phyloP scores from a whole-genome alignment of 2,329 filamentous ascomycete genomes.

The Plenodomus tracheiphilus region DNA sequence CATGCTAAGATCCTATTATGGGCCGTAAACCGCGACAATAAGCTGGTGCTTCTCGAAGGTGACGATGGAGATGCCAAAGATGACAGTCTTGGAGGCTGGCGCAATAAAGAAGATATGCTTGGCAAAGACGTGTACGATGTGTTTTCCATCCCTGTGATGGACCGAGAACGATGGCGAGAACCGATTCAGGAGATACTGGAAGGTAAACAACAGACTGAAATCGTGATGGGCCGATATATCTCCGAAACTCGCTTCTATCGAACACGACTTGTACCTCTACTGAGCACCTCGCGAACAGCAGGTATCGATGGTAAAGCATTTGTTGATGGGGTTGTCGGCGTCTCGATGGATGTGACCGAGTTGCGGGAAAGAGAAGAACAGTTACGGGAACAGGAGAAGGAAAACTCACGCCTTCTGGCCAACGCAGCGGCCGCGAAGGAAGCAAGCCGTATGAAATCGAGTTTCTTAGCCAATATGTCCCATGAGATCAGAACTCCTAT shows the following conservation, averaged over 20 bases:
- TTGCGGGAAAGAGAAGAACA: constrained; percentile 67
- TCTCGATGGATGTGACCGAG: constrained; percentile 80
- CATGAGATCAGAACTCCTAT: constrained; percentile 80
- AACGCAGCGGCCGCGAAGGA: constrained; percentile 80
- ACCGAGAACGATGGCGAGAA: constrained; percentile 52
- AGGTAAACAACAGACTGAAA: constrained; percentile 63
- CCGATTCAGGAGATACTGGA: constrained; percentile 67
- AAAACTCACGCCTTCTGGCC: constrained; percentile 71
- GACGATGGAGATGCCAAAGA: constrained; percentile 55
- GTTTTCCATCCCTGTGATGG: constrained; percentile 48
- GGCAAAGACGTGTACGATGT: constrained; percentile 68
- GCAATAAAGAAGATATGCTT: constrained; percentile 43
- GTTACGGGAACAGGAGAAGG: constrained; percentile 65
- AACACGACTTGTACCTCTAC: constrained; percentile 70
- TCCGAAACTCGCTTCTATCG: constrained; percentile 68
- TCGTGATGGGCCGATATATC: constrained; percentile 62
- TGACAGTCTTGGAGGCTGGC: not conserved
- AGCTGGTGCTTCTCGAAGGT: constrained; percentile 72
- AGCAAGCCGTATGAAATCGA: constrained; percentile 77
- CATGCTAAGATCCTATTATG: constrained; percentile 78
- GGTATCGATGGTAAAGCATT: constrained; percentile 56
- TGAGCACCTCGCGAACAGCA: constrained; percentile 58
- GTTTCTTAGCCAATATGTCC: constrained; percentile 81
- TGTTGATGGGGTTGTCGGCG: constrained; percentile 73
- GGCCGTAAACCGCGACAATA: constrained; percentile 65